A percentile compares a stretch with the other conserved stretches of the same genome.
Evolutionary conservation across 1,139 yeast genomes (phyloP).

Genomic region (Scheffersomyces segobiensis): DNA sequence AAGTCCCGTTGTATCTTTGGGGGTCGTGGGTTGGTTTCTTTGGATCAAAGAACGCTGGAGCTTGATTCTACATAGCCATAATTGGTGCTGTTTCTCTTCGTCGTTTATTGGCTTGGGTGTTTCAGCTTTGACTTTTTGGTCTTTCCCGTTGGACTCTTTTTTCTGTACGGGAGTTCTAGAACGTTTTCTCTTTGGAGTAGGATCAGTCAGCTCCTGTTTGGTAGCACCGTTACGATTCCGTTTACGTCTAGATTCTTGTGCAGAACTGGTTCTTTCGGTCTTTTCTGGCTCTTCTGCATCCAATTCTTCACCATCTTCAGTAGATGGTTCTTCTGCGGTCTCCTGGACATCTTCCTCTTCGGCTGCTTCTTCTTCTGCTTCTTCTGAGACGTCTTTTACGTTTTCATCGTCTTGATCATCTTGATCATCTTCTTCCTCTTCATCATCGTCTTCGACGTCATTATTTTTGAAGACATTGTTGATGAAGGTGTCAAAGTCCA

Average conservation of each 20-base stretch:
- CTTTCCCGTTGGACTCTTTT: conserved; percentile 2
- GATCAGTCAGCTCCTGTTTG: conserved; percentile 3
- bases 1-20: conserved; percentile 31
- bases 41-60: conserved; percentile 48
- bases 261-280: conserved; percentile 3
- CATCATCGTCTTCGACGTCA: conserved; percentile 26
- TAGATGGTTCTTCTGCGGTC: conserved; percentile 8
- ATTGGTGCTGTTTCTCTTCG: conserved; percentile 46
- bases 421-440: conserved; percentile 29
- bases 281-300: conserved; percentile 12
- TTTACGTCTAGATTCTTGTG: conserved; percentile 7
- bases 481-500: conserved; percentile 42
- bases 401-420: conserved; percentile 28
- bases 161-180: conserved; percentile 1
- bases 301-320: conserved; percentile 5
- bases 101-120: conserved; percentile 19
- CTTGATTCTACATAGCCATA: conserved; percentile 49
- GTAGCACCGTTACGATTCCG: conserved; percentile 6
- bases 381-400: conserved; percentile 14
- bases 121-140: conserved; percentile 9
- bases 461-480: conserved; percentile 25
- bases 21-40: conserved; percentile 42
- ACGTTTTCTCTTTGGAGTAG: conserved; percentile 3
- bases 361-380: conserved; percentile 14
- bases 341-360: conserved; percentile 12